A percentile compares a stretch with the other conserved stretches of the same genome.
Conservation (phyloP, 1,284 basidiomycete genomes). For the Phlebopus sp. region DNA sequence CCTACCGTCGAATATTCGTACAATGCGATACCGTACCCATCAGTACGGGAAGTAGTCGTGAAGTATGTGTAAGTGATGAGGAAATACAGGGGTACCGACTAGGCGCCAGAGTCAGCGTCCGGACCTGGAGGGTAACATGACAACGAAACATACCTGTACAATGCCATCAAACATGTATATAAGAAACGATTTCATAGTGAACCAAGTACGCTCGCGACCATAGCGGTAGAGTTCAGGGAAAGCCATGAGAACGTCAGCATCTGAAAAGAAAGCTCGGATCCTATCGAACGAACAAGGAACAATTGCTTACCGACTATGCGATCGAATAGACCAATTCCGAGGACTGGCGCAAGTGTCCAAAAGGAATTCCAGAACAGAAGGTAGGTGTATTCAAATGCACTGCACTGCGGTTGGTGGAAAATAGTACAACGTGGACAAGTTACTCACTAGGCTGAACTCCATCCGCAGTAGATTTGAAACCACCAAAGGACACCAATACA, state of each 20-base stretch:
- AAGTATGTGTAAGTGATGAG: slow-evolving; percentile 82
- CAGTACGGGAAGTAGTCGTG: slow-evolving; percentile 70
- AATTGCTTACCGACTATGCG: slow-evolving; percentile 71
- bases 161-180: slow-evolving; percentile 90
- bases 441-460: slow-evolving; percentile 90
- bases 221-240: slow-evolving; percentile 89
- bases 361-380: slow-evolving; percentile 98
- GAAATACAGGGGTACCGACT: slow-evolving; percentile 93
- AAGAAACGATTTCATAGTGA: slow-evolving; percentile 73
- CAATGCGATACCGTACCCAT: slow-evolving; percentile 79
- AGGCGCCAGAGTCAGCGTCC: slow-evolving; percentile 2
- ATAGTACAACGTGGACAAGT: neutral
- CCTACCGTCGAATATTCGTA: slow-evolving; percentile 87
- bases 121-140: neutral
- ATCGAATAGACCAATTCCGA: slow-evolving; percentile 96
- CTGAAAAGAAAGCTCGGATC: slow-evolving; percentile 33
- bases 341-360: slow-evolving; percentile 94
- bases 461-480: slow-evolving; percentile 97
- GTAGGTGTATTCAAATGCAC: slow-evolving; percentile 91
- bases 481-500: slow-evolving; percentile 95
- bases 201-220: slow-evolving; percentile 84
- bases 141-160: slow-evolving; percentile 72
- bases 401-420: slow-evolving; percentile 29
- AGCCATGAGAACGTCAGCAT: slow-evolving; percentile 87
- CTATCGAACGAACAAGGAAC: neutral